Evolutionary conservation across 2,329 filamentous ascomycete genomes (phyloP), one percentile per base, ranked within the genome.

Genomic region (Nemania bipapillata): DNA sequence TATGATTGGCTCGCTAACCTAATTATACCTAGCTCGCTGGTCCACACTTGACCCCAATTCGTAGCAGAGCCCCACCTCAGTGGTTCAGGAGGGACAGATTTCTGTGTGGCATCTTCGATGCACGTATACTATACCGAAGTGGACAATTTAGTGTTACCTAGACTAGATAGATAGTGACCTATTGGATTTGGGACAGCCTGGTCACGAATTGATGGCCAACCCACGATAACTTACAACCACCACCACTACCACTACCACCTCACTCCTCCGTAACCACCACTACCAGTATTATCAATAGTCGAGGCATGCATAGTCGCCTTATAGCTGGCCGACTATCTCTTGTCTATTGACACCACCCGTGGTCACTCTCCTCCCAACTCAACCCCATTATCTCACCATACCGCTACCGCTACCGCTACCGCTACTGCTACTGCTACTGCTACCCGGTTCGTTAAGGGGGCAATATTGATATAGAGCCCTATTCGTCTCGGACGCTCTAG

Each of bases 61-160:
- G 12, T n/a, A 22, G 40, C 15, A 35, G 17, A 40, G 68, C 17
- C 63, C 69, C 66, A 69, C 66, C 28, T 53, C 45, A 8, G 65
- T 54, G 61, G 70, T 73, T 73, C 68, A 76, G 73, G 73, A 75
- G 75, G 74, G 74, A 77, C 75, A 77, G 73, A 77, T 76, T 76
- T 74, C 72, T 71, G 70, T 70, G 66, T 66, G 69, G 67, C 53
- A 50, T 61, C n/a, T n/a, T 30, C 47, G 15, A 59, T 32, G 56
- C 55, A 60, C 32, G 35, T 68, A 26, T 35, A 56, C 62, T 26
- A 37, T 68, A 60, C 58, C 45, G 56, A 65, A 66, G 52, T 64
- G 42, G 42, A 45, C 42, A 45, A 45, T 45, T 45, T 45, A 17
- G 42, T 20, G 42, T 45, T 52, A 53, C 58, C 32, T n/a, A n/a